Evolutionary conservation across 352 stramenopile genomes (phyloP), one percentile per base, ranked within the genome.

Genomic region (Globisporangium nagaii): DNA sequence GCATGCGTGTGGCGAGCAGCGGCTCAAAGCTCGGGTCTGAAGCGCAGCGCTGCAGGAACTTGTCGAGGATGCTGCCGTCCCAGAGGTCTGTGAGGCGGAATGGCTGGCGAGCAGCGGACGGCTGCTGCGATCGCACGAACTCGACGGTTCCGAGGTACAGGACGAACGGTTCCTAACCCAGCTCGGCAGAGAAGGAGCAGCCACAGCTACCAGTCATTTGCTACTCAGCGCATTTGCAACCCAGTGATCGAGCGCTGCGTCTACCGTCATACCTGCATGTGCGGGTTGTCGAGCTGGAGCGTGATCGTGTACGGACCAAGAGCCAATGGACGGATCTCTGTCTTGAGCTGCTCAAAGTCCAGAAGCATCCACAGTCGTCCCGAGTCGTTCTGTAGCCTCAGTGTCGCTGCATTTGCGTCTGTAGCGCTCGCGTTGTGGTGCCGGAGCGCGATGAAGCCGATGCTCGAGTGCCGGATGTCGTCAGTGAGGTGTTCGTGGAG

Each of bases 21-120:
- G 31, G 30, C 25, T 73, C 66, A 40, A 72, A 80, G 9, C 15
- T 61, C 19, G 60, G 53, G 30, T 83, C 60, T 15, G 36, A 27
- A 0, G 68, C 67, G 19, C 60, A 76, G n/a, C 57, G 52, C 1
- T 51, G 41, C 9, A 63, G 12, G 34, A 69, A 66, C 57, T 66
- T 69, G 25, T 41, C 28, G 35, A 64, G 49, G 4, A 65, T n/a
- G 39, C n/a, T 50, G 2, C 56, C 59, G n/a, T 60, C 32, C 59
- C 49, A 65, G 2, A 71, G 34, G 28, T 71, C 63, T 13, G 34
- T 13, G 15, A 58, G 19, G 1, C 22, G 22, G 6, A 70, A 58
- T 4, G 32, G 22, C 19, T 37, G 13, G 10, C 35, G 13, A 40
- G 19, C 17, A 42, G 22, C 2, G 51, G 35, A 15, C 48, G 22